phyloP scores from a whole-genome alignment of 441 rosid species.

The Iberis amara region DNA sequence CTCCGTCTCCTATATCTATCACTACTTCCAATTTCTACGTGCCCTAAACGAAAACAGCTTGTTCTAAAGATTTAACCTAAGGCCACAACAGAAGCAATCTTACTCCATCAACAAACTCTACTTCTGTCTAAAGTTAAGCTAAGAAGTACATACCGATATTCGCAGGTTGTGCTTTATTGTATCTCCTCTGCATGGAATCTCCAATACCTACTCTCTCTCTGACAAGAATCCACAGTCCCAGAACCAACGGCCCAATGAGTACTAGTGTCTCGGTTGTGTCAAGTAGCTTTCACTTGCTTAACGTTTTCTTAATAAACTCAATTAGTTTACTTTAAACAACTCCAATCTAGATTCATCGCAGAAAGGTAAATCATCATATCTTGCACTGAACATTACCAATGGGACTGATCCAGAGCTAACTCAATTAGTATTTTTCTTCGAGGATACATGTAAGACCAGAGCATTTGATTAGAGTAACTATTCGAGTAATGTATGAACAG shows the following conservation, averaged over 20 bases:
- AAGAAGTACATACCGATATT: slow-evolving; percentile 19
- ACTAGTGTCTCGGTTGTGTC: slow-evolving; percentile 10
- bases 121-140: slow-evolving; percentile 1
- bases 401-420: too few species aligned
- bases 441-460: too few species aligned
- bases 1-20: background rate
- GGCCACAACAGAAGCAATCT: background rate
- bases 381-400: too few species aligned
- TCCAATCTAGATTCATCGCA: too few species aligned
- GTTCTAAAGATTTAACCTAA: background rate
- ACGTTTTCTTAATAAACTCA: too few species aligned
- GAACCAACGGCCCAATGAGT: background rate
- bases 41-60: slow-evolving; percentile 17
- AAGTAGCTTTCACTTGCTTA: too few species aligned
- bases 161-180: slow-evolving; percentile 23
- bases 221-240: slow-evolving; percentile 11
- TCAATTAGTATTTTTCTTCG: too few species aligned
- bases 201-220: slow-evolving; percentile 10
- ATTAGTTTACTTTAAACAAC: too few species aligned
- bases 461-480: too few species aligned
- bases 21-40: slow-evolving; percentile 4
- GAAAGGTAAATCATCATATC: too few species aligned
- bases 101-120: slow-evolving; percentile 1
- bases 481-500: too few species aligned
- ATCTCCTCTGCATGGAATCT: slow-evolving; percentile 29